Evolutionary conservation across 1,284 basidiomycete genomes (phyloP), one percentile per base, ranked within the genome.

Genomic region (Ustanciosporium gigantosporum): DNA sequence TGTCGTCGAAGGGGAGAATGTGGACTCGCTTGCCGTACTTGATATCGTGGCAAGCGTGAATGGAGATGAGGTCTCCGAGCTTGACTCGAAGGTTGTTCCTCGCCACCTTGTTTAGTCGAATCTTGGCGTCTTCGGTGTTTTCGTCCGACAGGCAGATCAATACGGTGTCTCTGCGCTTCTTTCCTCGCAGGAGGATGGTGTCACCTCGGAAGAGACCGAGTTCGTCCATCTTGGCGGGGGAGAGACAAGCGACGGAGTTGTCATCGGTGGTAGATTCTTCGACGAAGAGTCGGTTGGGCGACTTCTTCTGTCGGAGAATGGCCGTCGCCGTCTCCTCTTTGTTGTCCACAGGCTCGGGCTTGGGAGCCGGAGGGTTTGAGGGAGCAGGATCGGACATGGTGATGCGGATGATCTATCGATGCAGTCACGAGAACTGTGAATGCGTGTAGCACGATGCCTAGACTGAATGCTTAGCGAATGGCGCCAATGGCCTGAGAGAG

Each of bases 1-100:
- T 97, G 82, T 99, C 95, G 74, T 97, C 93, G 76, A 99, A 98
- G 11, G 95, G 95, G 20, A 99, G 83, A 46, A 98, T 85, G 79
- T 98, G 95, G 35, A 99, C 87, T 48, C 94, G 88, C 80, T 98
- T 98, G 71, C 95, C 95, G 79, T 99, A 99, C 81, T 97, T 97
- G 84, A 98, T 98, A 76, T 98, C 94, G 68, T 89, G 86, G 79
- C 93, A 96, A 66, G 91, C 87, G 76, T 97, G 92, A 2, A 99
- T 91, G 60, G 90, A 91, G 76, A 91, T 89, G 36, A 97, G 84
- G 79, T 99, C 95, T 39, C 90, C 94, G 35, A 98, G 87, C 83
- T 97, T 98, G 73, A 97, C 90, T 42, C 95, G 90, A 41, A 98
- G 82, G 81, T 99, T 98, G 82, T 96, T 94, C 52, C 95, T 90